Conservation (phyloP, 768 basidiomycete species). For the Agrocybe pediades region DNA sequence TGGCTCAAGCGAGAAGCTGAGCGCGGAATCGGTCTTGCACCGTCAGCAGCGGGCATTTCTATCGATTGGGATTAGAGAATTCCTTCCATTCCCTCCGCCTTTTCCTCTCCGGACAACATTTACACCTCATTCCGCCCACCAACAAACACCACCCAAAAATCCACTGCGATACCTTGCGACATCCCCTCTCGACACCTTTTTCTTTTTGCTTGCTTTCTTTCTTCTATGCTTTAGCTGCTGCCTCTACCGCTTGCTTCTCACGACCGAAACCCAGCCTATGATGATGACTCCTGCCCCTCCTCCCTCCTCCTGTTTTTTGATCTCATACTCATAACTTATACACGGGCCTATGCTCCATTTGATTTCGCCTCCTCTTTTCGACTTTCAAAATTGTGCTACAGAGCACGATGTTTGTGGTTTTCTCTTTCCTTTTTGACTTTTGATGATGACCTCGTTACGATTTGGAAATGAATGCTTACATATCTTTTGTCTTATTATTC, state of each 20-base stretch:
- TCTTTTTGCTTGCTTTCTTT: background rate
- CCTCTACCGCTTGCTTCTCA: background rate
- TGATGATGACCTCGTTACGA: too few species aligned
- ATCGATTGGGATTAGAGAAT: conserved; percentile 77
- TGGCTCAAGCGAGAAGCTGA: conserved; percentile 81
- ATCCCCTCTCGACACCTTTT: too few species aligned
- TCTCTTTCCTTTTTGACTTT: background rate
- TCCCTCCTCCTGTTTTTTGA: conserved; percentile 1
- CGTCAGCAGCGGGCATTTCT: conserved; percentile 67
- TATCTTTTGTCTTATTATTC: too few species aligned
- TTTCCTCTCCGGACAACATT: conserved; percentile 3
- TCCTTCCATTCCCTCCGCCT: background rate
- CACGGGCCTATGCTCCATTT: background rate
- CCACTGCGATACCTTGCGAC: background rate
- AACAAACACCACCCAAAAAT: background rate
- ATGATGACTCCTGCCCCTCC: background rate
- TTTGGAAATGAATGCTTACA: too few species aligned
- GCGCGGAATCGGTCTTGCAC: conserved; percentile 72
- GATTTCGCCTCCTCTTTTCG: background rate
- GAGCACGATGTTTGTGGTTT: background rate
- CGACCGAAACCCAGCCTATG: conserved; percentile 8
- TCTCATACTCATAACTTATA: too few species aligned
- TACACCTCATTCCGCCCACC: background rate
- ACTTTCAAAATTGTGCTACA: conserved; percentile 3
- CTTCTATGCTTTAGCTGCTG: background rate